These are phyloP conservation scores for Staphylotrichum longicolle DNA, from an alignment of 495 filamentous ascomycete genomes.

Conservation along the genomic window DNA sequence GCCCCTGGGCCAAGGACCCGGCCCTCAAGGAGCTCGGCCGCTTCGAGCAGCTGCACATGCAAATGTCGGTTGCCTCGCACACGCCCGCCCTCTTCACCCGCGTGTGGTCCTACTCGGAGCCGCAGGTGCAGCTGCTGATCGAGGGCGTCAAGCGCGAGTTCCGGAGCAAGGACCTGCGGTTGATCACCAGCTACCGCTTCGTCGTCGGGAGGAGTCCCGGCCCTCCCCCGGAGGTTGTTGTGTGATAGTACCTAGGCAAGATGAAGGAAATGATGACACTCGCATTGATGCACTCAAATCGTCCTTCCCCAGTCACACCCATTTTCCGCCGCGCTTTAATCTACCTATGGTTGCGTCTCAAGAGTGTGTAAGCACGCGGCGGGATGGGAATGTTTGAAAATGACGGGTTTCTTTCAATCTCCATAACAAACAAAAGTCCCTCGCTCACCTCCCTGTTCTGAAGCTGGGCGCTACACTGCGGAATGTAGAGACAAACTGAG, in stretches of 20 bases:
- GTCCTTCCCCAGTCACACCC: no score
- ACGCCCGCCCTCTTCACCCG: constrained; percentile 22
- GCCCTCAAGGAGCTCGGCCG: constrained; percentile 52
- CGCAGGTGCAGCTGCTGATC: constrained; percentile 25
- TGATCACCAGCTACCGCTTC: constrained; percentile 31
- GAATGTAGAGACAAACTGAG: no score
- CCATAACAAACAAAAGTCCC: no score
- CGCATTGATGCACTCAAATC: no score
- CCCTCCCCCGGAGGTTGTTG: background rate
- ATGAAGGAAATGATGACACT: background rate
- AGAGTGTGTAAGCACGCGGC: no score
- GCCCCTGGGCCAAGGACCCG: constrained; percentile 52
- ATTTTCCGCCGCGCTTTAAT: no score
- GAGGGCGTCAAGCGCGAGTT: constrained; percentile 33
- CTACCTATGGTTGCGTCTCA: no score
- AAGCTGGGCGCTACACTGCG: no score
- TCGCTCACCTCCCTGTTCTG: no score
- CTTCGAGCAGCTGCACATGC: constrained; percentile 28
- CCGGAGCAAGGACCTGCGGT: constrained; percentile 27
- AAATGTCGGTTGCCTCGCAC: constrained; percentile 31
- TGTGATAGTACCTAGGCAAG: background rate
- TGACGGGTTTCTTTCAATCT: no score
- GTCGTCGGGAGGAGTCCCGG: constrained; percentile 23
- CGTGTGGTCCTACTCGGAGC: constrained; percentile 13
- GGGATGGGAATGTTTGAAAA: no score